Percentiles rank a stretch among this genome's conserved stretches.
These are phyloP conservation scores for Parathielavia appendiculata DNA, from an alignment of 495 filamentous ascomycete genomes.

Conservation along the genomic window DNA sequence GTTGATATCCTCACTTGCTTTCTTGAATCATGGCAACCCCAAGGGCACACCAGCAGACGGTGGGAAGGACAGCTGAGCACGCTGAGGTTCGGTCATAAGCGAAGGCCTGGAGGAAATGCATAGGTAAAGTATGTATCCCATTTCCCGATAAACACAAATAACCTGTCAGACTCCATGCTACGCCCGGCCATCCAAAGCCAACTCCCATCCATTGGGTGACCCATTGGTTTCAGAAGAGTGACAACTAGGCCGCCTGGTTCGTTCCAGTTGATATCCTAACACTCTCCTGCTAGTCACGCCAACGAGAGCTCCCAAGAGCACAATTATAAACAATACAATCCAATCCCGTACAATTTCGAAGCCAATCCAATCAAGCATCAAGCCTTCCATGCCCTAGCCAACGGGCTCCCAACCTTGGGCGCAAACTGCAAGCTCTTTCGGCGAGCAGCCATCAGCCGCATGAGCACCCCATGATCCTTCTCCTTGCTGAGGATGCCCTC, in stretches of 20 bases:
- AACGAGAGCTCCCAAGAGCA: too few relatives aligned
- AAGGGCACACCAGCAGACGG: too few relatives aligned
- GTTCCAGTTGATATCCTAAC: too few relatives aligned
- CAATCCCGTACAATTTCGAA: too few relatives aligned
- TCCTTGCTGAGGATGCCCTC: constrained; percentile 33
- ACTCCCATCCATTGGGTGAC: background rate
- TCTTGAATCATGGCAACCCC: too few relatives aligned
- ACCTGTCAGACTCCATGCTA: background rate
- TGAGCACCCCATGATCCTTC: constrained; percentile 50
- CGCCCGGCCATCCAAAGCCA: constrained; percentile 7
- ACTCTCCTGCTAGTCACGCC: too few relatives aligned
- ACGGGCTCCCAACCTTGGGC: constrained; percentile 70
- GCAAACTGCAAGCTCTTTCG: constrained; percentile 81
- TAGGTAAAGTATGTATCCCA: background rate
- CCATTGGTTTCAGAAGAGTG: background rate
- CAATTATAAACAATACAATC: too few relatives aligned
- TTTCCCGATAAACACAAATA: background rate
- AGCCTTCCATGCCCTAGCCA: constrained; percentile 39
- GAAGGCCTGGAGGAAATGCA: too few relatives aligned
- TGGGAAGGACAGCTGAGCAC: too few relatives aligned
- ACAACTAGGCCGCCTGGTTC: too few relatives aligned
- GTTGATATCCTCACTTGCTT: too few relatives aligned
- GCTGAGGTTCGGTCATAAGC: too few relatives aligned
- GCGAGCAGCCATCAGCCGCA: constrained; percentile 65
- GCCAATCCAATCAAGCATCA: background rate